Base-by-base conservation (phyloP, 179 eudicot species). In the Pouteria campechiana region DNA sequence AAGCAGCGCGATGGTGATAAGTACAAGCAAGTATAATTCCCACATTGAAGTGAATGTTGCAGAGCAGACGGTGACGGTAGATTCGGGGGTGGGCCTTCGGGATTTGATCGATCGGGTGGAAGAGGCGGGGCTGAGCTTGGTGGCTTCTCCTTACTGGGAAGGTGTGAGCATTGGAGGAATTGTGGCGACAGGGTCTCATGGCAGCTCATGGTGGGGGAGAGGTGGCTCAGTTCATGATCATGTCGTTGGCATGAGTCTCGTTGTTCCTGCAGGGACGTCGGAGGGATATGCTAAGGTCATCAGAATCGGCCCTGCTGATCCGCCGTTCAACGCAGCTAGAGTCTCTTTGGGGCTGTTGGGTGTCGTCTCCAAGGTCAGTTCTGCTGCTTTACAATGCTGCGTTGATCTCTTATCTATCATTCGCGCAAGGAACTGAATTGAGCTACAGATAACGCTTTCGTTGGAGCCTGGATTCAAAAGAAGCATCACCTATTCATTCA, bases 181-280 rank as follows among this genome's bases (percentile, higher is more conserved):
- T 11, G 56, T 82, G 0, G 63, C 76, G 47, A 79, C 83, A 1
- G 96, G 89, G 17, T 65, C 89, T 0, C 93, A 82, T 29, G 96
- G 96, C 21, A 86, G 96, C 71, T 82, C 96, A 27, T 79, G 85
- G 89, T 68, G 86, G 89, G 89, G 93, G 1, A 57, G 50, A 12
- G 93, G 96, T 0, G 89, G 96, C 0, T 74, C 89, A 1, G 76
- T 79, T 37, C 96, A 86, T 61, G 93, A 83, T 49, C 77, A 79
- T 55, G 89, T 83, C 2, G 52, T 79, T 5, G 89, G 73, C 5
- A 19, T 86, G 15, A 67, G 65, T 29, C 51, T 86, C 6, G 48
- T 86, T 8, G 81, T 74, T 48, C 69, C 81, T 2, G 76, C 55
- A 1, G 23, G 18, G 0, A 56, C 25, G 37, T 33, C 58, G 7